Percentiles rank a stretch among this genome's conserved stretches.
Conservation (phyloP, 805 yeast species). For the Zygotorulaspora florentina region DNA sequence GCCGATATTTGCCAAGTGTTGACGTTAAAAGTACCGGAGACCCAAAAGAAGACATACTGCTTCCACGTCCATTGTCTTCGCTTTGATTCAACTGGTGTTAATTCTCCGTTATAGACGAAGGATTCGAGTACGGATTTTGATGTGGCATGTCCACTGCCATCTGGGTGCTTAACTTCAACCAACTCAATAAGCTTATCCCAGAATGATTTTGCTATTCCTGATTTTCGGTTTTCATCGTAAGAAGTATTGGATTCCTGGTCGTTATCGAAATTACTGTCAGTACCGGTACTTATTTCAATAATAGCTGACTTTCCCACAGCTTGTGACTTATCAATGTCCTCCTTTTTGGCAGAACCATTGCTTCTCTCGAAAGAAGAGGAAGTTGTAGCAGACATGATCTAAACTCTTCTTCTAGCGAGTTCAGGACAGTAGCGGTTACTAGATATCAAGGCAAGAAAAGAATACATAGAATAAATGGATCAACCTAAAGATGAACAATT, state of each 20-base stretch:
- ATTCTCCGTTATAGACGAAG: slow-evolving; percentile 71
- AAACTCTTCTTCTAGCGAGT: background rate
- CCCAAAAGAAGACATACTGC: slow-evolving; percentile 78
- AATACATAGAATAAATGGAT: background rate
- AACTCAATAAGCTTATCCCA: slow-evolving; percentile 6
- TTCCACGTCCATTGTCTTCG: slow-evolving; percentile 83
- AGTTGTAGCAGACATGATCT: background rate
- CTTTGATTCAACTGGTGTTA: slow-evolving; percentile 69
- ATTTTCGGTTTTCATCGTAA: background rate
- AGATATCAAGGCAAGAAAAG: background rate
- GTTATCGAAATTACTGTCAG: background rate
- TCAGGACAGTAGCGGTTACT: no score
- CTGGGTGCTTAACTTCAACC: slow-evolving; percentile 9
- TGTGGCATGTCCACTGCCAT: slow-evolving; percentile 3
- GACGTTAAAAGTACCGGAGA: slow-evolving; percentile 85
- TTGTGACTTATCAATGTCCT: background rate
- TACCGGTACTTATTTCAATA: no score
- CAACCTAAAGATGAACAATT: background rate
- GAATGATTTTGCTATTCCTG: background rate
- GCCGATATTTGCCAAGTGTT: slow-evolving; percentile 93
- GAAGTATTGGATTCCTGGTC: background rate
- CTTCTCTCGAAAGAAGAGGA: background rate
- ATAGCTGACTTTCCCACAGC: background rate
- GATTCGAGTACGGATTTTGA: slow-evolving; percentile 13
- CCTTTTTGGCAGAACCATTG: background rate